Percentiles rank a stretch among this genome's conserved stretches.
phyloP scores from a whole-genome alignment of 805 yeast species.

The Jamesozyma lodderae region DNA sequence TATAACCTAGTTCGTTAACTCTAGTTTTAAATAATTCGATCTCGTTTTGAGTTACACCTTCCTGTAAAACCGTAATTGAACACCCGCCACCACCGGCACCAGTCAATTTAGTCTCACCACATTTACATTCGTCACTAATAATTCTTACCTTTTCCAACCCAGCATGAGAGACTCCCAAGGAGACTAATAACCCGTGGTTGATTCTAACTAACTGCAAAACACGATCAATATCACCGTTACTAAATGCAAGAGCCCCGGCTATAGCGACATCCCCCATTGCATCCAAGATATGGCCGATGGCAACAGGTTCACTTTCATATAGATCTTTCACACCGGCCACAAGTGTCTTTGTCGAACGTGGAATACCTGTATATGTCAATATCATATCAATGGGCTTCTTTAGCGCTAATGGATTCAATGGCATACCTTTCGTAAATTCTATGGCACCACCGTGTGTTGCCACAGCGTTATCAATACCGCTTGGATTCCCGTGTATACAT shows the following conservation, averaged over 20 bases:
- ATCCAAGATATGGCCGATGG: slow-evolving; percentile 51
- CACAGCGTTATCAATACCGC: slow-evolving; percentile 94
- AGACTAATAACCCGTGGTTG: slow-evolving; percentile 79
- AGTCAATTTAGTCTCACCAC: slow-evolving; percentile 89
- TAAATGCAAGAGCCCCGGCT: slow-evolving; percentile 11
- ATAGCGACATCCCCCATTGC: slow-evolving; percentile 65
- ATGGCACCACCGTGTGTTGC: slow-evolving; percentile 97
- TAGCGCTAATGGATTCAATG: slow-evolving; percentile 32
- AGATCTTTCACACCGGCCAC: slow-evolving; percentile 67
- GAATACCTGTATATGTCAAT: slow-evolving; percentile 77
- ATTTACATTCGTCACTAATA: slow-evolving; percentile 47
- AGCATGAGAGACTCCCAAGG: slow-evolving; percentile 91
- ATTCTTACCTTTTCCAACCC: slow-evolving; percentile 67
- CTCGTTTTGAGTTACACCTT: slow-evolving; percentile 32
- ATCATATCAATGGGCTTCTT: slow-evolving; percentile 60
- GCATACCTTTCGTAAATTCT: slow-evolving; percentile 53
- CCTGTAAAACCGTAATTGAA: slow-evolving; percentile 71
- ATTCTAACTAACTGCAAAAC: slow-evolving; percentile 60
- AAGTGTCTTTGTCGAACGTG: slow-evolving; percentile 75
- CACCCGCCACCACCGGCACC: slow-evolving; percentile 99
- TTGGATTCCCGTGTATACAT: slow-evolving; percentile 93
- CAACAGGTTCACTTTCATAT: slow-evolving; percentile 41
- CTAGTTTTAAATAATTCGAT: slow-evolving; percentile 28
- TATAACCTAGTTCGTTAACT: slow-evolving; percentile 43
- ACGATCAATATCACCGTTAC: slow-evolving; percentile 27